Evolutionary conservation across 345 rosid genomes (phyloP).

Genomic region (Bruguiera parviflora): DNA sequence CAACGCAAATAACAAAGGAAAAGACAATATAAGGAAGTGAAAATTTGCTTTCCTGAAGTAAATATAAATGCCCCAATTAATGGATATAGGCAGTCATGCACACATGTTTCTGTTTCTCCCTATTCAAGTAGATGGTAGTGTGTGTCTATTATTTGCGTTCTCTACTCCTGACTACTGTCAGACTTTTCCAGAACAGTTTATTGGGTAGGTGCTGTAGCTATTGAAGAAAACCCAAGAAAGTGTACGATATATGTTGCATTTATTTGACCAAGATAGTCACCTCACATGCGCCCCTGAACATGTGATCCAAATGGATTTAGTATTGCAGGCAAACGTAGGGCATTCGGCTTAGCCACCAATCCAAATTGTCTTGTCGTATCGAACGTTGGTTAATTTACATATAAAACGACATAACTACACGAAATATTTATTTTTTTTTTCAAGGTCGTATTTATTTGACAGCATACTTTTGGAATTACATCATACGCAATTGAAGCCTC

Average conservation of each 20-base stretch:
- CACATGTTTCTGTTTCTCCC: neutral
- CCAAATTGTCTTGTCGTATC: too few species aligned
- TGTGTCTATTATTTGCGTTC: conserved; percentile 11
- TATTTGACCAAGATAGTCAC: neutral
- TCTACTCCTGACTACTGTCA: neutral
- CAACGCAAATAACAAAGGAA: conserved; percentile 20
- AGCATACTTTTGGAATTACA: neutral
- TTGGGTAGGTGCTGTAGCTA: neutral
- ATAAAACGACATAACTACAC: too few species aligned
- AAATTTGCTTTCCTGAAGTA: neutral
- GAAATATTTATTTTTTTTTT: too few species aligned
- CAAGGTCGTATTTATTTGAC: neutral
- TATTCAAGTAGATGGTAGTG: conserved; percentile 4
- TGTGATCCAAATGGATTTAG: too few species aligned
- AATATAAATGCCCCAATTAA: neutral
- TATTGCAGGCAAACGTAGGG: too few species aligned
- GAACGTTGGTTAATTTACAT: too few species aligned
- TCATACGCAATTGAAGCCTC: neutral
- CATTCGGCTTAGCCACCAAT: too few species aligned
- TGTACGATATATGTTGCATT: conserved; percentile 1
- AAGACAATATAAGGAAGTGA: conserved; percentile 14
- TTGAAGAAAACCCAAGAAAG: neutral
- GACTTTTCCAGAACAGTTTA: conserved; percentile 2
- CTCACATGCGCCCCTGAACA: neutral
- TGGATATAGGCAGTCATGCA: neutral